Percentiles rank a stretch among this genome's conserved stretches.
phyloP scores from a whole-genome alignment of 106 monocot species.

The Posidonia australis region DNA sequence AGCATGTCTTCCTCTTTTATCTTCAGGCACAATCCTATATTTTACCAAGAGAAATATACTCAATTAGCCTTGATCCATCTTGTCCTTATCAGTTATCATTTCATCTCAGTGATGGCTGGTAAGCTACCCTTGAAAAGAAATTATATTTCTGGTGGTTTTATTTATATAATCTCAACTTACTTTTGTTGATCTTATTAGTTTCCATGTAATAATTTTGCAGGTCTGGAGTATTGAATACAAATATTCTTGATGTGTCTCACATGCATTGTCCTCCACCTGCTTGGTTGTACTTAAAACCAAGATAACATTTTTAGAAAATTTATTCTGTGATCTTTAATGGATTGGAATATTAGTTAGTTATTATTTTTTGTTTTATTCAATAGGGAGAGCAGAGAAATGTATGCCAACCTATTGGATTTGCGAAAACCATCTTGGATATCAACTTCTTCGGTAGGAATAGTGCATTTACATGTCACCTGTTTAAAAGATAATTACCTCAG shows the following conservation, averaged over 20 bases:
- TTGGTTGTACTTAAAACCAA: slow-evolving; percentile 49
- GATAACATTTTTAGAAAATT: background rate
- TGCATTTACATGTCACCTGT: background rate
- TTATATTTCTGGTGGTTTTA: background rate
- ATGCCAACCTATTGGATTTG: slow-evolving; percentile 9
- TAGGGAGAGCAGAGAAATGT: slow-evolving; percentile 31
- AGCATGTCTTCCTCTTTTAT: background rate
- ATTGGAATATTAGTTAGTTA: background rate
- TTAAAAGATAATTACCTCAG: too few relatives aligned
- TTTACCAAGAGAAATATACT: slow-evolving; percentile 49
- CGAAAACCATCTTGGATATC: slow-evolving; percentile 79
- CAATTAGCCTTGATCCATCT: slow-evolving; percentile 66
- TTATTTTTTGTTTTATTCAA: background rate
- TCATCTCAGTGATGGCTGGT: slow-evolving; percentile 98
- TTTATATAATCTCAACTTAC: background rate
- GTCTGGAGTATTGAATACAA: slow-evolving; percentile 77
- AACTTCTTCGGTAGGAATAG: slow-evolving; percentile 41
- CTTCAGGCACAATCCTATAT: slow-evolving; percentile 89
- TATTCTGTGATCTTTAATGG: slow-evolving; percentile 3
- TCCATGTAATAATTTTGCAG: slow-evolving; percentile 27
- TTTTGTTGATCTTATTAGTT: background rate
- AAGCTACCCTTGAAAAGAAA: slow-evolving; percentile 8
- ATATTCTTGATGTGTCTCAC: slow-evolving; percentile 53
- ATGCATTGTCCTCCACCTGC: slow-evolving; percentile 87
- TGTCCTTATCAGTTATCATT: slow-evolving; percentile 81